These are phyloP conservation scores for Dactylellina sp. DNA, from an alignment of 2,329 filamentous ascomycete species.

Conservation along the genomic window DNA sequence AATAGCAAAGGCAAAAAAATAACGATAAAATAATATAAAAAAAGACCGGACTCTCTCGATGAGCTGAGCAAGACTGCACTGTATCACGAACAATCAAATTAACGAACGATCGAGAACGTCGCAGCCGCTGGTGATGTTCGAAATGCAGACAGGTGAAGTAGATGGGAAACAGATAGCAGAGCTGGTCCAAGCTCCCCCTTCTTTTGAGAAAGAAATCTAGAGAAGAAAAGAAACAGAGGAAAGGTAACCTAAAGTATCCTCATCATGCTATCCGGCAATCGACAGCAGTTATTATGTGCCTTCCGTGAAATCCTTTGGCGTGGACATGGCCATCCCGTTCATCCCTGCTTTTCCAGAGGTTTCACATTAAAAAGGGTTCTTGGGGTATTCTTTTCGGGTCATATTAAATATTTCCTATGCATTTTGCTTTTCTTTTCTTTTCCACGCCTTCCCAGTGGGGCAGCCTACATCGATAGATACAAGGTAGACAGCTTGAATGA, in stretches of 20 bases:
- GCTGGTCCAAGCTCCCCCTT: conserved; percentile 21
- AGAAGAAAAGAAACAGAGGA: neutral
- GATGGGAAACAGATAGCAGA: neutral
- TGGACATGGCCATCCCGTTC: conserved; percentile 30
- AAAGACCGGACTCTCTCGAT: too few relatives aligned
- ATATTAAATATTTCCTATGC: conserved; percentile 13
- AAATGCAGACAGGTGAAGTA: neutral
- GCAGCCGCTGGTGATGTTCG: neutral
- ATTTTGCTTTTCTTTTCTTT: conserved; percentile 34
- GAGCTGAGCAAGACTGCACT: too few relatives aligned
- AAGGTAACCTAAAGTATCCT: conserved; percentile 1
- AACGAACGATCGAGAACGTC: neutral
- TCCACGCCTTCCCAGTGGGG: conserved; percentile 36
- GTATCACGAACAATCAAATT: neutral
- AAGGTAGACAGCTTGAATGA: conserved; percentile 18
- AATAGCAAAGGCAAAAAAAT: neutral
- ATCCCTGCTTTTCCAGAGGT: conserved; percentile 45
- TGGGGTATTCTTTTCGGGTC: conserved; percentile 10
- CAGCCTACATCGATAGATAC: conserved; percentile 8
- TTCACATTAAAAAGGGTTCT: conserved; percentile 51
- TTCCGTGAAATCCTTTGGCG: conserved; percentile 47
- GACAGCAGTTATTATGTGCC: conserved; percentile 9
- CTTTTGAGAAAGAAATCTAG: conserved; percentile 1
- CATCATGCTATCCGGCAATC: conserved; percentile 26
- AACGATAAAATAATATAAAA: conserved; percentile 3